Evolutionary conservation across 495 filamentous ascomycete species (phyloP), one percentile per base, ranked within the genome.

Genomic region (Pyrenula massariospora): DNA sequence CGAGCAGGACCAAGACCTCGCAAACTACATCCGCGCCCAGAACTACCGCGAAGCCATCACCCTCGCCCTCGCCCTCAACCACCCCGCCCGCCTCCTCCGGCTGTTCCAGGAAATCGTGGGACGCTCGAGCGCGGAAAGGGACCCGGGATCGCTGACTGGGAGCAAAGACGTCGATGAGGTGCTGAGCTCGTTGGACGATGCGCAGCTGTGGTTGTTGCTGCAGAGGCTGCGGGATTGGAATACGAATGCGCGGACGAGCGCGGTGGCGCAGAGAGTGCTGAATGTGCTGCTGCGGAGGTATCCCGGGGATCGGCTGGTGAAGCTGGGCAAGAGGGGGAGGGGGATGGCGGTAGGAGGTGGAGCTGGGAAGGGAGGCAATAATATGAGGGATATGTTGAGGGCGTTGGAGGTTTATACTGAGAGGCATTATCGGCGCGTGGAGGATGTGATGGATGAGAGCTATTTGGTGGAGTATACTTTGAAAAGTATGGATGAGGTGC

Each of bases 391-490:
- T 62, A 84, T 96, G 31, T 66, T 95, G 54, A 85, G 88, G 63
- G 94, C 82, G 19, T 69, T 99, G 58, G 80, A 78, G 64, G 84
- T 84, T 10, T 97, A 99, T 65, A 95, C 90, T 0, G 88, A 96
- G 75, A 77, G 90, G 60, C 93, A 97, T 66, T 95, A 93, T 64
- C 83, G 82, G 65, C 77, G 91, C 53, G 75, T 92, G 58, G 91
- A 95, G 65, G 89, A 91, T 61, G 72, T 96, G 54, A 79, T 86
- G n/a, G 91, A 96, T 68, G 92, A 96, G 71, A 94, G 89, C 64
- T 97, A 88, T 68, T 70, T 99, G 58, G 80, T 99, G 10, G 89
- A 95, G 68, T 97, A 91, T 76, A 88, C 93, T 50, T 73, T 99
- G 52, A 75, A 80, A 60, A 86, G 95, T 74, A 99, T 99, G 94